Percentiles rank a stretch among this genome's conserved stretches.
Evolutionary conservation across 257 asterid genomes (phyloP).

Genomic region (Mentha longifolia): DNA sequence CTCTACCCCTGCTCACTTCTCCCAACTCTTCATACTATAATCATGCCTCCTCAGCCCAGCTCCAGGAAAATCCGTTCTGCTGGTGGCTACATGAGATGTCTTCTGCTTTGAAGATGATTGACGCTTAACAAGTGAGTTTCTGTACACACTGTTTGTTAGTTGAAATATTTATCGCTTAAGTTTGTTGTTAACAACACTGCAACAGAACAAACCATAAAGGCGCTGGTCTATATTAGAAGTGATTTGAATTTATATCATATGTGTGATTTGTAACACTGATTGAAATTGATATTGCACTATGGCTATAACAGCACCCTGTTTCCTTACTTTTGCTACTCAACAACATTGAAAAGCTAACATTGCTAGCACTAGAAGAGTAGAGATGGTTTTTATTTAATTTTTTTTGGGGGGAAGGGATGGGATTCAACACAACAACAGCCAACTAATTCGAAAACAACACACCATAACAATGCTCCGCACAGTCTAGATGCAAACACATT

Average conservation of each 20-base stretch:
- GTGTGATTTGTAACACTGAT: slow-evolving; percentile 7
- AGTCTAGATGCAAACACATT: slow-evolving; percentile 26
- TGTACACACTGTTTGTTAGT: slow-evolving; percentile 10
- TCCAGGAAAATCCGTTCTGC: background rate
- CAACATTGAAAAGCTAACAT: slow-evolving; percentile 25
- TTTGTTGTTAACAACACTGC: background rate
- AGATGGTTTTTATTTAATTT: background rate
- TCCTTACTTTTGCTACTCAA: slow-evolving; percentile 15
- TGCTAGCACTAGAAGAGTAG: slow-evolving; percentile 14
- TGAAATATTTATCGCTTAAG: slow-evolving; percentile 5
- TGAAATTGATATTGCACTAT: background rate
- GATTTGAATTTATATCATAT: slow-evolving; percentile 6
- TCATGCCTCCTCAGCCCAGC: slow-evolving; percentile 3
- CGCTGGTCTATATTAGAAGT: slow-evolving; percentile 3
- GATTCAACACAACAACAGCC: background rate
- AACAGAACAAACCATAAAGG: background rate
- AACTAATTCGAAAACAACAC: slow-evolving; percentile 21
- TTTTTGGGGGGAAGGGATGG: background rate
- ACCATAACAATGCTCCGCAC: slow-evolving; percentile 4
- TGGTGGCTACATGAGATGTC: background rate
- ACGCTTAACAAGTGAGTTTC: slow-evolving; percentile 21
- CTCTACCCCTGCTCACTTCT: background rate
- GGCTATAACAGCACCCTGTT: background rate
- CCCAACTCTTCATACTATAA: background rate
- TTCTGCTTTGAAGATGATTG: background rate